A percentile compares a stretch with the other conserved stretches of the same genome.
Conservation (phyloP, 2,329 filamentous ascomycete species). For the Thermochaetoides dissita region DNA sequence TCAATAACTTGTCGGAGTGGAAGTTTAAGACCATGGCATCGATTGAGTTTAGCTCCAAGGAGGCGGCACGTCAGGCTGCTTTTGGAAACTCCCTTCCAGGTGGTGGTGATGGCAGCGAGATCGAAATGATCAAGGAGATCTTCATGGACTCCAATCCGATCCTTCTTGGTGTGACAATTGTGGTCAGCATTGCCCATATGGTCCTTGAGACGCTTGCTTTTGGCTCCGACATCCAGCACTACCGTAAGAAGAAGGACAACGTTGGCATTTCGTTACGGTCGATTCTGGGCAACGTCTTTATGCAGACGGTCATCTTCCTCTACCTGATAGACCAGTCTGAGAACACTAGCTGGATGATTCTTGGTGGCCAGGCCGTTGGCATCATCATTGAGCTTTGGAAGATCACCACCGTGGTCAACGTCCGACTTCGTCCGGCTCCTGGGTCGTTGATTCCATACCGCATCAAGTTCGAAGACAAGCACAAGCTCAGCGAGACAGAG, state of each 20-base stretch:
- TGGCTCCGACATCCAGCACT: slow-evolving; percentile 94
- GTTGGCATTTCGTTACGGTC: slow-evolving; percentile 92
- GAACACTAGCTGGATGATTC: slow-evolving; percentile 97
- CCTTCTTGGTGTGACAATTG: slow-evolving; percentile 67
- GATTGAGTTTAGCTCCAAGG: slow-evolving; percentile 77
- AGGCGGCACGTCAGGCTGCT: slow-evolving; percentile 65
- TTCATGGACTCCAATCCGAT: slow-evolving; percentile 89
- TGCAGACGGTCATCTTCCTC: slow-evolving; percentile 91
- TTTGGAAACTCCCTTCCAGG: slow-evolving; percentile 57
- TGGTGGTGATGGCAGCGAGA: slow-evolving; percentile 79
- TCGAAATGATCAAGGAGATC: slow-evolving; percentile 95
- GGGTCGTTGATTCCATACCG: slow-evolving; percentile 65
- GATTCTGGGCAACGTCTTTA: slow-evolving; percentile 93
- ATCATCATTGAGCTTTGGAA: slow-evolving; percentile 69
- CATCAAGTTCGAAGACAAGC: slow-evolving; percentile 87
- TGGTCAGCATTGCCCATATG: slow-evolving; percentile 83
- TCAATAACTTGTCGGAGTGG: slow-evolving; percentile 78
- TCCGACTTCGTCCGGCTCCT: slow-evolving; percentile 59
- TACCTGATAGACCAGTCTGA: slow-evolving; percentile 96
- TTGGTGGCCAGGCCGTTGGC: slow-evolving; percentile 81
- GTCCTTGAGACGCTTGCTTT: slow-evolving; percentile 93
- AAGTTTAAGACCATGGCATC: slow-evolving; percentile 77
- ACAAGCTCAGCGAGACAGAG: slow-evolving; percentile 86
- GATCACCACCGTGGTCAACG: slow-evolving; percentile 86
- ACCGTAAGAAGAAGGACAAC: slow-evolving; percentile 99